Percentiles rank a stretch among this genome's conserved stretches.
phyloP scores from a whole-genome alignment of 192 early-diverging fungal genomes.

The Entomortierella chlamydospora region DNA sequence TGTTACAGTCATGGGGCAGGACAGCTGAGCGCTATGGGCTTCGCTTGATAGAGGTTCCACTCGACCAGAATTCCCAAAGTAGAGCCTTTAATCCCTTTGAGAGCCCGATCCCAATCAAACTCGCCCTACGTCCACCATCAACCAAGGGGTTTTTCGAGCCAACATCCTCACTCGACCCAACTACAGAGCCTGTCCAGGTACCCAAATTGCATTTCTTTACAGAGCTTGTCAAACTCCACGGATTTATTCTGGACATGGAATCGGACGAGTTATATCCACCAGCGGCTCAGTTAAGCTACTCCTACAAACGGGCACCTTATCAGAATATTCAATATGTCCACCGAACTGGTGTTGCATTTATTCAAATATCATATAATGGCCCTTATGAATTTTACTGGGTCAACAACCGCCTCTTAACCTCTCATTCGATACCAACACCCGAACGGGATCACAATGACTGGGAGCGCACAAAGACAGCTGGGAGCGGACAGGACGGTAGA shows the following conservation, averaged over 20 bases:
- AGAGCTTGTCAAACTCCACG: slow-evolving; percentile 81
- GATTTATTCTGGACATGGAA: slow-evolving; percentile 95
- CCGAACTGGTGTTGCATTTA: slow-evolving; percentile 89
- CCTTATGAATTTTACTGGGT: slow-evolving; percentile 87
- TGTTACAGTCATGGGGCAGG: slow-evolving; percentile 81
- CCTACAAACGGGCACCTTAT: slow-evolving; percentile 73
- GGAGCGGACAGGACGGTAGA: slow-evolving; percentile 7
- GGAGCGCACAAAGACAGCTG: slow-evolving; percentile 46
- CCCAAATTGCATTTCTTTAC: slow-evolving; percentile 77
- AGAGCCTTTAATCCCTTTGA: slow-evolving; percentile 93
- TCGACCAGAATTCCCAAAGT: slow-evolving; percentile 72
- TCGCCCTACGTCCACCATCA: slow-evolving; percentile 72
- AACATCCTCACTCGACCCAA: slow-evolving; percentile 3
- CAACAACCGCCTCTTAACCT: slow-evolving; percentile 82
- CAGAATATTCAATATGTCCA: slow-evolving; percentile 92
- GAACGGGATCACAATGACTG: slow-evolving; percentile 54
- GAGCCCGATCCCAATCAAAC: slow-evolving; percentile 73
- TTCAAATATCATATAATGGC: slow-evolving; percentile 79
- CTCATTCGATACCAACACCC: slow-evolving; percentile 59
- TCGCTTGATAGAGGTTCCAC: slow-evolving; percentile 89
- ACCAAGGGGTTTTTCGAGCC: slow-evolving; percentile 55
- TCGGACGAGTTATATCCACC: slow-evolving; percentile 81
- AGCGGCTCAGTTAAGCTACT: slow-evolving; percentile 64
- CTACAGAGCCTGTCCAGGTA: slow-evolving; percentile 56
- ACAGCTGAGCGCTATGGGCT: slow-evolving; percentile 89